phyloP scores from a whole-genome alignment of 1,284 basidiomycete species.

The Coniophora puteana region DNA sequence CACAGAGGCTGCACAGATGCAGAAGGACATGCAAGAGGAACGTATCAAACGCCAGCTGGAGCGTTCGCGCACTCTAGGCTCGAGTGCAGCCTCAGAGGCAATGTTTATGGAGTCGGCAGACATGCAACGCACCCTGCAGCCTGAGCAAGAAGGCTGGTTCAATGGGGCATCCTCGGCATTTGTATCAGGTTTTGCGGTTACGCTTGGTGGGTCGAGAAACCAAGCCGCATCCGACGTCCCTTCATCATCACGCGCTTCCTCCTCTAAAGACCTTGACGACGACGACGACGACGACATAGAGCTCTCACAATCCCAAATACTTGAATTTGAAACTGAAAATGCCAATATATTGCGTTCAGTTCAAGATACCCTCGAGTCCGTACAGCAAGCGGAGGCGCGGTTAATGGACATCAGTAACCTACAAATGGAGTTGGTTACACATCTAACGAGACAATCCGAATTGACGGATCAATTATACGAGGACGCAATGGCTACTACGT shows the following conservation, averaged over 20 bases:
- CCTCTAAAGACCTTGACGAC: conserved; percentile 46
- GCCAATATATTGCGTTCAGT: conserved; percentile 78
- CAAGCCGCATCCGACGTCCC: conserved; percentile 23
- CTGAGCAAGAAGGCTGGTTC: conserved; percentile 47
- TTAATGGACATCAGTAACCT: conserved; percentile 87
- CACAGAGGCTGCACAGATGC: conserved; percentile 70
- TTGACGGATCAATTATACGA: conserved; percentile 86
- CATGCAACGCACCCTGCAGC: conserved; percentile 13
- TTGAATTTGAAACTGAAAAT: conserved; percentile 89
- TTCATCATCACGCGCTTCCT: conserved; percentile 21
- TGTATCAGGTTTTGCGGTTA: conserved; percentile 58
- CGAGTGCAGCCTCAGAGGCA: conserved; percentile 58
- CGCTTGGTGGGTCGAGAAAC: conserved; percentile 48
- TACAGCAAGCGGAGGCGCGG: conserved; percentile 85
- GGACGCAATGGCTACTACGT: conserved; percentile 82
- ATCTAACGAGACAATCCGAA: conserved; percentile 86
- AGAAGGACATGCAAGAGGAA: conserved; percentile 87
- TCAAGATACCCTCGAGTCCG: conserved; percentile 79
- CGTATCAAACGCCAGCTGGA: conserved; percentile 80
- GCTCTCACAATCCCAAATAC: conserved; percentile 79
- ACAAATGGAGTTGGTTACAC: conserved; percentile 84
- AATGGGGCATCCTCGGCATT: conserved; percentile 57
- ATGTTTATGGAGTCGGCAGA: conserved; percentile 34
- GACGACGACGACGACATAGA: conserved; percentile 73
- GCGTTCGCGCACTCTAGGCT: conserved; percentile 74